Evolutionary conservation across 108 stramenopile genomes (phyloP).

Genomic region (Skeletonema menzelii): DNA sequence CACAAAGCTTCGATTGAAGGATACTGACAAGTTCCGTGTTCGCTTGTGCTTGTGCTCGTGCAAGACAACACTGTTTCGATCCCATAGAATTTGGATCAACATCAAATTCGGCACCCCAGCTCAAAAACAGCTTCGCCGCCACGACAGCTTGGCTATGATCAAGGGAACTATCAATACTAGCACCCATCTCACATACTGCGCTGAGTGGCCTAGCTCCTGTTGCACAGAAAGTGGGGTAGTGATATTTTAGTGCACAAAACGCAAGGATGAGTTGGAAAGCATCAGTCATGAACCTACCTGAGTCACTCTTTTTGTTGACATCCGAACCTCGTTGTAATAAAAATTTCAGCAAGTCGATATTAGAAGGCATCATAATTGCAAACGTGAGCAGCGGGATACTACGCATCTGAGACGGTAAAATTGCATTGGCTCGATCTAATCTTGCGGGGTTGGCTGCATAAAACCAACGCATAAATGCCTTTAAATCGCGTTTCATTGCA

Average conservation of each 20-base stretch:
- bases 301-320: not conserved
- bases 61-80: not conserved
- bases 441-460: not conserved
- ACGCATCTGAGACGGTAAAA: not conserved
- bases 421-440: conserved; percentile 4
- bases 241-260: too few relatives aligned
- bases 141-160: not conserved
- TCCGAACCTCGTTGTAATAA: not conserved
- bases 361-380: conserved; percentile 4
- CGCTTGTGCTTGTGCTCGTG: not conserved
- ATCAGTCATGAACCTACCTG: not conserved
- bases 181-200: not conserved
- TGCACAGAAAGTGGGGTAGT: too few relatives aligned
- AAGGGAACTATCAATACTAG: not conserved
- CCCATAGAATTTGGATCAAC: not conserved
- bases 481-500: not conserved
- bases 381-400: not conserved
- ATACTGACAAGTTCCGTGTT: not conserved
- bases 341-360: conserved; percentile 1
- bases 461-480: not conserved
- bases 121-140: not conserved
- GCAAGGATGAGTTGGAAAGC: too few relatives aligned
- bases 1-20: conserved; percentile 5
- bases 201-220: not conserved
- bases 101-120: not conserved